These are phyloP conservation scores for Candida hungchunana DNA, from an alignment of 805 yeast genomes.

Conservation along the genomic window DNA sequence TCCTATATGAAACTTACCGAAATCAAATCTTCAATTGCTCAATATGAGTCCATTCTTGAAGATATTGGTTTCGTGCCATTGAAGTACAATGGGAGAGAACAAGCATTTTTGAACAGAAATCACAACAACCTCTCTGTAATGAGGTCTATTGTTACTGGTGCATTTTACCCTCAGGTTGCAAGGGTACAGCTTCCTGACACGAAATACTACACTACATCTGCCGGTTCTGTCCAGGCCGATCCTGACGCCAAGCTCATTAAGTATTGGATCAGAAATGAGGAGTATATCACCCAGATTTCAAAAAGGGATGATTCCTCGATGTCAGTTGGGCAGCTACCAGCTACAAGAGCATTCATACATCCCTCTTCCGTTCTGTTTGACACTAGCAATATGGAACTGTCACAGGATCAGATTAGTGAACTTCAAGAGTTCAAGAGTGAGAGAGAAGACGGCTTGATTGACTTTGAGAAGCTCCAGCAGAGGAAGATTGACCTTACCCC, in stretches of 20 bases:
- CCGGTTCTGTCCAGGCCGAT: constrained; percentile 83
- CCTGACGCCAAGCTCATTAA: constrained; percentile 73
- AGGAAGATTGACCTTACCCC: constrained; percentile 39
- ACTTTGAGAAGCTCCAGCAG: constrained; percentile 28
- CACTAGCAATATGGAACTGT: constrained; percentile 30
- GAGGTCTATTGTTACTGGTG: constrained; percentile 69
- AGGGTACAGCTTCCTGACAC: constrained; percentile 80
- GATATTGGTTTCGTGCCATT: constrained; percentile 76
- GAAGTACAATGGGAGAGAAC: constrained; percentile 34
- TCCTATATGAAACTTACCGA: constrained; percentile 67
- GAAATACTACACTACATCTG: constrained; percentile 59
- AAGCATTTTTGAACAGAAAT: constrained; percentile 47
- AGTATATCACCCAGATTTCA: constrained; percentile 30
- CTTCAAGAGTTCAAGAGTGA: constrained; percentile 26
- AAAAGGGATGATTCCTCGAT: constrained; percentile 13
- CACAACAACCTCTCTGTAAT: constrained; percentile 46
- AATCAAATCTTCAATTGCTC: constrained; percentile 64
- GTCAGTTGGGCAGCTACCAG: constrained; percentile 39
- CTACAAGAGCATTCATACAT: constrained; percentile 74
- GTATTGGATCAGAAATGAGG: constrained; percentile 68
- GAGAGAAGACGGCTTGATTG: constrained; percentile 39
- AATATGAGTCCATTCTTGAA: constrained; percentile 62
- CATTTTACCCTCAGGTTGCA: constrained; percentile 80
- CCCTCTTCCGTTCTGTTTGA: constrained; percentile 79
- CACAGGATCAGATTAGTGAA: constrained; percentile 25